Evolutionary conservation across 2,329 filamentous ascomycete genomes (phyloP), one percentile per base, ranked within the genome.

Genomic region (Dactylonectria macrodidyma): DNA sequence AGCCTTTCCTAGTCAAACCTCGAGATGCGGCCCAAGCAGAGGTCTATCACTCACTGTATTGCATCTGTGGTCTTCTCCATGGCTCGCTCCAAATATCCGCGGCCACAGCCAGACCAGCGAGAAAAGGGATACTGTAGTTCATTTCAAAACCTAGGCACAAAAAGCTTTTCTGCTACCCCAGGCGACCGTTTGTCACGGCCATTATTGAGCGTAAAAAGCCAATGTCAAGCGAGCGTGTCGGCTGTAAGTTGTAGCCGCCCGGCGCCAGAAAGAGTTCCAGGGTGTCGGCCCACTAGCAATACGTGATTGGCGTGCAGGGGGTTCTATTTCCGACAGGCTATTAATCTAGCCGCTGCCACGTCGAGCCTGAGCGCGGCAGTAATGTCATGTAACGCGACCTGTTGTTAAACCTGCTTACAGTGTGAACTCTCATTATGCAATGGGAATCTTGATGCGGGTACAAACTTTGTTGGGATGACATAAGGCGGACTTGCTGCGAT

Each of bases 241-340:
- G 26, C 14, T 44, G 16, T 19, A n/a, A 44, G 41, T 44, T 44
- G 41, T 19, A 19, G 41, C 41, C 41, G 41, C 41, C 41, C 16
- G 41, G 41, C 41, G 41, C 41, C 41, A 44, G 41, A 8, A 9
- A 14, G 36, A 22, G 14, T 4, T 54, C 51, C 33, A 8, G 8
- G n/a, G n/a, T 19, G 19, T 1, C 33, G 30, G 19, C 9, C 34
- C 51, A 34, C 51, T 36, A 33, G 16, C 51, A n/a, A 14, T 30
- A 26, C 16, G 9, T 61, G 59, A 61, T 61, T 61, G 59, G 59
- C 59, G 16, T 19, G 22, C 48, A 10, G 14, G n/a, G 19, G 41
- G 24, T 38, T 36, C 50, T 62, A 56, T 62, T 62, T 62, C 38
- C 2, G 30, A 62, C 59, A 26, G 4, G 51, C n/a, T 19, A 19